phyloP scores from a whole-genome alignment of 768 basidiomycete genomes.

The Daedaleopsis sinensis region DNA sequence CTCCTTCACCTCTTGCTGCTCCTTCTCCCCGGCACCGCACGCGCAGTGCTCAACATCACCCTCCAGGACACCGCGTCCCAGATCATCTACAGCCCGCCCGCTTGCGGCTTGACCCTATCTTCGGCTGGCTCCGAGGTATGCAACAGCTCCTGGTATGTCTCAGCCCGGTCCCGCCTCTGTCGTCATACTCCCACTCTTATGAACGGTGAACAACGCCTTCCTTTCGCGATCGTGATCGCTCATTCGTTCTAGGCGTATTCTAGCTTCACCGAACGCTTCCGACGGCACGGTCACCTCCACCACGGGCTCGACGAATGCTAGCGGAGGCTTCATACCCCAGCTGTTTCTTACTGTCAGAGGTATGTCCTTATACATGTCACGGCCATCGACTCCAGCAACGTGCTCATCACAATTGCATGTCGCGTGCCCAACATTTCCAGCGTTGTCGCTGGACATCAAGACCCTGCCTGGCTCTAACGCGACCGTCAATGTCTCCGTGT shows the following conservation, averaged over 20 bases:
- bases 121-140: constrained; percentile 18
- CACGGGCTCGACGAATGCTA: constrained; percentile 18
- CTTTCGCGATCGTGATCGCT: not conserved
- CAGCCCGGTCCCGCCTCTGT: not conserved
- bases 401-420: not conserved
- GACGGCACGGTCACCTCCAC: constrained; percentile 21
- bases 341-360: constrained; percentile 23
- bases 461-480: constrained; percentile 19
- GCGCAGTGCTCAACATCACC: constrained; percentile 22
- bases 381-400: not conserved
- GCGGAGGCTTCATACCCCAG: constrained; percentile 23
- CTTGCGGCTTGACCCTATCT: constrained; percentile 21
- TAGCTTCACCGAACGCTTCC: constrained; percentile 12
- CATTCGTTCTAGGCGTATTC: constrained; percentile 24
- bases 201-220: not conserved
- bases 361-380: not conserved
- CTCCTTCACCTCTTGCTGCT: constrained; percentile 1
- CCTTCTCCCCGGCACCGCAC: not conserved
- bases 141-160: constrained; percentile 24
- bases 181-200: not conserved
- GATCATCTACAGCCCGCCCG: constrained; percentile 26
- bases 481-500: constrained; percentile 21
- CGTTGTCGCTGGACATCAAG: constrained; percentile 17
- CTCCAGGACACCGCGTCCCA: constrained; percentile 24
- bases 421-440: too few species aligned